Evolutionary conservation across 257 asterid species (phyloP).

Genomic region (Solanum pimpinellifolium): DNA sequence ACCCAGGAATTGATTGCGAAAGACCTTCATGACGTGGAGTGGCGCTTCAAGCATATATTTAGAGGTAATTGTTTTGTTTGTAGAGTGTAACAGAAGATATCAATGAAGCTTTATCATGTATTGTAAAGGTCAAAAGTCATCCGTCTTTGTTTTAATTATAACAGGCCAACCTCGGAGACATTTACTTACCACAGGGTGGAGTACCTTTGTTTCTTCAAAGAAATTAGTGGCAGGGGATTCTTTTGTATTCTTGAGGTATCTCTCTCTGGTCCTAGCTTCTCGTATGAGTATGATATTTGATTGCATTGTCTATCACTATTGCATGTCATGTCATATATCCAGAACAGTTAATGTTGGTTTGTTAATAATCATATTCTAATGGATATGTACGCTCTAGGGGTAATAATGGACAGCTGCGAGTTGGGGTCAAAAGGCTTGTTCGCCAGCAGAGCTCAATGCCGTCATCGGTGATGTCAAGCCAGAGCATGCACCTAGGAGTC

Average conservation of each 20-base stretch:
- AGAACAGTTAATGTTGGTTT: not conserved
- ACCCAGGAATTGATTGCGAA: conserved; percentile 63
- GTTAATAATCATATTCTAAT: not conserved
- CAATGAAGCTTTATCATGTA: not conserved
- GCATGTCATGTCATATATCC: not conserved
- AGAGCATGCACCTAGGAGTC: conserved; percentile 80
- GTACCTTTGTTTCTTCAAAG: conserved; percentile 68
- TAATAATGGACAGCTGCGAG: conserved; percentile 56
- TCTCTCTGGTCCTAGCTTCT: not conserved
- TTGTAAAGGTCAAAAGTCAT: not conserved
- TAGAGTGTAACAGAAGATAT: not conserved
- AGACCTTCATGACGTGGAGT: conserved; percentile 58
- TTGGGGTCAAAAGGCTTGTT: conserved; percentile 57
- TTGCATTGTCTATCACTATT: not conserved
- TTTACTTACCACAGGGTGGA: conserved; percentile 85
- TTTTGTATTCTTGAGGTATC: conserved; percentile 62
- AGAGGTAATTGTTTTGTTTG: conserved; percentile 31
- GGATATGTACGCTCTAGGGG: conserved; percentile 27
- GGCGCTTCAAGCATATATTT: conserved; percentile 79
- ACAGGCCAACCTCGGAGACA: conserved; percentile 87
- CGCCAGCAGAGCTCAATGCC: conserved; percentile 62
- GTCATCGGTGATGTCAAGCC: conserved; percentile 74
- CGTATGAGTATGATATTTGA: not conserved
- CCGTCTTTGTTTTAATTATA: not conserved
- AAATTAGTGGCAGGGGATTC: conserved; percentile 71